Evolutionary conservation across 1,284 basidiomycete species (phyloP).

Genomic region (Ceratobasidium sp.): DNA sequence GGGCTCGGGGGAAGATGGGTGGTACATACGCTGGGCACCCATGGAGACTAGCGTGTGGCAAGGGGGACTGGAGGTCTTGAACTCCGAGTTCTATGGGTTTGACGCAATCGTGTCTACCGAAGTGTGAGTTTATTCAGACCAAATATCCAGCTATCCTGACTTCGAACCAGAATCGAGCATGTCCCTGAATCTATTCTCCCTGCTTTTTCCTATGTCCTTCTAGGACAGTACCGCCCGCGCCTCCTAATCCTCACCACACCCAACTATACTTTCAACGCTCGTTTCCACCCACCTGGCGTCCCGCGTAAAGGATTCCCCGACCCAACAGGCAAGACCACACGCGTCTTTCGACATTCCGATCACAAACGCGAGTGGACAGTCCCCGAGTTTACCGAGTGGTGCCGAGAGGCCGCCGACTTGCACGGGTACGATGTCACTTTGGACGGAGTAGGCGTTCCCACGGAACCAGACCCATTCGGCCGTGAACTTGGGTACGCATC

Average conservation of each 20-base stretch:
- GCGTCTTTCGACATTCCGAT: constrained; percentile 78
- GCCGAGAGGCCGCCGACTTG: constrained; percentile 68
- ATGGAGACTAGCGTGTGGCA: constrained; percentile 83
- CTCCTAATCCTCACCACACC: constrained; percentile 90
- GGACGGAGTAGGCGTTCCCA: constrained; percentile 67
- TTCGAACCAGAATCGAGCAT: constrained; percentile 83
- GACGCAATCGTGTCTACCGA: constrained; percentile 91
- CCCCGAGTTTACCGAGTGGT: constrained; percentile 84
- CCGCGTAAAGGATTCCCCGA: constrained; percentile 56
- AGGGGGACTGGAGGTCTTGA: constrained; percentile 83
- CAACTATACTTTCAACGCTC: constrained; percentile 88
- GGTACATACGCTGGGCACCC: constrained; percentile 75
- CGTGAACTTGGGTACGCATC: constrained; percentile 61
- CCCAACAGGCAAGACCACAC: constrained; percentile 65
- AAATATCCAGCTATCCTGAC: background rate
- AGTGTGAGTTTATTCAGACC: constrained; percentile 70
- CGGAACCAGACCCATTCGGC: constrained; percentile 75
- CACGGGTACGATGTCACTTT: constrained; percentile 81
- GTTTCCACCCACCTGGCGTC: constrained; percentile 78
- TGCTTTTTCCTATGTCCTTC: constrained; percentile 82
- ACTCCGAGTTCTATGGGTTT: constrained; percentile 75
- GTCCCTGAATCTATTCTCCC: constrained; percentile 77
- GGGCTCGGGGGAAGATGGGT: constrained; percentile 51
- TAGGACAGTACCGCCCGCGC: constrained; percentile 86
- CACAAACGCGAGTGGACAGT: constrained; percentile 96